Evolutionary conservation across 139 green algal species (phyloP), one percentile per base, ranked within the genome.

Genomic region (Axilococcus clingmanii): DNA sequence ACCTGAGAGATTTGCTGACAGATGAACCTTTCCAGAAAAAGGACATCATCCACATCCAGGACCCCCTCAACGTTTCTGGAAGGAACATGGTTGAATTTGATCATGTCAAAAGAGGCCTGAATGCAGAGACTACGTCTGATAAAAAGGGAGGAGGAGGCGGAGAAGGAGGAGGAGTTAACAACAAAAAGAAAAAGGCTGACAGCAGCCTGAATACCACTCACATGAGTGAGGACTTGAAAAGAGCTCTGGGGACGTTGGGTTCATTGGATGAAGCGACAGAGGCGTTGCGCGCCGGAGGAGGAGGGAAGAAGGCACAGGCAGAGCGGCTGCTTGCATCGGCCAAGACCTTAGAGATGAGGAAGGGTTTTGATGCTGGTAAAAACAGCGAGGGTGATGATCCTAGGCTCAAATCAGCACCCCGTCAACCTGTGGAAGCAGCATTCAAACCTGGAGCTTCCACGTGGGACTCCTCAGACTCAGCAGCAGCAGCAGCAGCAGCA

Each of bases 31-130:
- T 96, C 69, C 87, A 57, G 0, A 76, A 83, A 28, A 82, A 83
- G 55, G 89, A 97, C 64, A 84, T 97, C 55, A 91, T 97, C 36
- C 78, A 88, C 40, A 63, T 95, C 63, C 86, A 93, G 55, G 82
- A 91, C 54, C 85, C 85, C 2, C 61, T 87, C 27, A 85, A 89
- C 37, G 61, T 91, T 23, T 47, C 62, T 38, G 73, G 52, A 5
- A 66, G 41, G 58, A 48, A 17, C 23, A 48, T 22, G 59, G 61
- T 51, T 8, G 45, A 86, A 5, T 96, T 97, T 70, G 85, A 96
- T 55, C 89, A 97, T 55, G 80, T 95, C 11, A 81, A 79, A 40
- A 77, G n/a, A n/a, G n/a, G n/a, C n/a, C n/a, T n/a, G n/a, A n/a
- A n/a, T n/a, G n/a, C n/a, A n/a, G n/a, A 77, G 37, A 64, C 74